phyloP scores from a whole-genome alignment of 75 land plant genomes.

The Adiantum capillusveneris region DNA sequence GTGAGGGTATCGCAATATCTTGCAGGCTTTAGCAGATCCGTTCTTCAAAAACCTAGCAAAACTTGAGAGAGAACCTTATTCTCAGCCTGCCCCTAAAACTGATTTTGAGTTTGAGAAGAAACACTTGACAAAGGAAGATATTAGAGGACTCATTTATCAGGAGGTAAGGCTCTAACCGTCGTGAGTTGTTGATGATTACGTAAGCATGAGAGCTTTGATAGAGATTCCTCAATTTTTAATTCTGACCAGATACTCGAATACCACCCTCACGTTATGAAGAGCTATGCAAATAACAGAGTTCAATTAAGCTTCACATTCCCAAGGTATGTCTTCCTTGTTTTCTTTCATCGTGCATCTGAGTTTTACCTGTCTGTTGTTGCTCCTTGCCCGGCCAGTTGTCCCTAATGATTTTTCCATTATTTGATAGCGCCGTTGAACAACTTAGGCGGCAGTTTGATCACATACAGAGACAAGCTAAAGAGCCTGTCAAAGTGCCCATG shows the following conservation, averaged over 20 bases:
- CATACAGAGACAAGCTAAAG: too few species aligned
- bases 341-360: too few species aligned
- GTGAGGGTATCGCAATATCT: too few species aligned
- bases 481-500: too few species aligned
- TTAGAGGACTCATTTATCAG: slow-evolving; percentile 10
- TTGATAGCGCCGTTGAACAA: too few species aligned
- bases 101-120: slow-evolving; percentile 18
- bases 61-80: slow-evolving; percentile 8
- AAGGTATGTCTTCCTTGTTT: slow-evolving; percentile 27
- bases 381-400: too few species aligned
- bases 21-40: slow-evolving; percentile 22
- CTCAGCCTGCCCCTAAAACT: slow-evolving; percentile 4
- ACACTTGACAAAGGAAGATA: slow-evolving; percentile 13
- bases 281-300: slow-evolving; percentile 38
- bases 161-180: slow-evolving; percentile 6
- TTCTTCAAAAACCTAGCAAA: slow-evolving; percentile 9
- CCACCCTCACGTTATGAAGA: slow-evolving; percentile 54
- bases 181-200: background rate
- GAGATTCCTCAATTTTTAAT: too few species aligned
- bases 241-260: slow-evolving; percentile 54
- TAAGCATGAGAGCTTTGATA: background rate
- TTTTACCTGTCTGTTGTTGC: too few species aligned
- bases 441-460: too few species aligned
- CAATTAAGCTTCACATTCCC: slow-evolving; percentile 50
- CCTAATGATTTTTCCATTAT: too few species aligned